Evolutionary conservation across 2,329 filamentous ascomycete species (phyloP).

Genomic region (Scolecobasidium constrictum): DNA sequence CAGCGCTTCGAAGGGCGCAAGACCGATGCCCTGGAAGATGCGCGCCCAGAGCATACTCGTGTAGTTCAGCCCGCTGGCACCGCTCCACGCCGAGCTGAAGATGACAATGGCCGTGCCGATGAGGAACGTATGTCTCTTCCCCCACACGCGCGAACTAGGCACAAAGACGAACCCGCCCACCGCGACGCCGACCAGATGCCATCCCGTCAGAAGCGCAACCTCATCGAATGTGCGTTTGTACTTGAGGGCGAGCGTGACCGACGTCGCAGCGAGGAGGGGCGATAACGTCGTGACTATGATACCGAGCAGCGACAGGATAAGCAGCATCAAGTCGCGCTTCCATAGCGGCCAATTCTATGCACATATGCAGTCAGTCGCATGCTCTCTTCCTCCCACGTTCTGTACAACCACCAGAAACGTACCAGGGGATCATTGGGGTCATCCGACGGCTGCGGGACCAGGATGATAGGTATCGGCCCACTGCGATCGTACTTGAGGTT

Average conservation of each 20-base stretch:
- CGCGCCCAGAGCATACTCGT: slow-evolving; percentile 64
- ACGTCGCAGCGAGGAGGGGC: slow-evolving; percentile 81
- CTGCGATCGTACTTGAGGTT: slow-evolving; percentile 62
- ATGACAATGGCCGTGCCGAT: slow-evolving; percentile 66
- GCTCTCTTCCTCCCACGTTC: no score
- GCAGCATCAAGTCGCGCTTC: slow-evolving; percentile 71
- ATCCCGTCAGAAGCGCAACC: slow-evolving; percentile 74
- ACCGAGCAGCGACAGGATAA: slow-evolving; percentile 65
- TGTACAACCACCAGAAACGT: slow-evolving; percentile 17
- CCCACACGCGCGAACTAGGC: slow-evolving; percentile 79
- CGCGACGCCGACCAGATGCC: slow-evolving; percentile 75
- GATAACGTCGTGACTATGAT: slow-evolving; percentile 78
- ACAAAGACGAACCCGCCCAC: slow-evolving; percentile 77
- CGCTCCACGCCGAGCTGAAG: slow-evolving; percentile 67
- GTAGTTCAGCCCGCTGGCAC: slow-evolving; percentile 56
- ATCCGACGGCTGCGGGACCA: slow-evolving; percentile 83
- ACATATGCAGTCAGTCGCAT: no score
- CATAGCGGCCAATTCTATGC: slow-evolving; percentile 74
- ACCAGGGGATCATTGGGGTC: slow-evolving; percentile 82
- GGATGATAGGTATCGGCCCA: slow-evolving; percentile 59
- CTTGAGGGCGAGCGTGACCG: slow-evolving; percentile 60
- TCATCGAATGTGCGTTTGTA: slow-evolving; percentile 59
- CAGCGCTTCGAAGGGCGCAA: slow-evolving; percentile 81
- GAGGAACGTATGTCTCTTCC: slow-evolving; percentile 81
- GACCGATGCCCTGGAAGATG: slow-evolving; percentile 74